Evolutionary conservation across 345 rosid species (phyloP), one percentile per base, ranked within the genome.

Genomic region (Firmiana major): DNA sequence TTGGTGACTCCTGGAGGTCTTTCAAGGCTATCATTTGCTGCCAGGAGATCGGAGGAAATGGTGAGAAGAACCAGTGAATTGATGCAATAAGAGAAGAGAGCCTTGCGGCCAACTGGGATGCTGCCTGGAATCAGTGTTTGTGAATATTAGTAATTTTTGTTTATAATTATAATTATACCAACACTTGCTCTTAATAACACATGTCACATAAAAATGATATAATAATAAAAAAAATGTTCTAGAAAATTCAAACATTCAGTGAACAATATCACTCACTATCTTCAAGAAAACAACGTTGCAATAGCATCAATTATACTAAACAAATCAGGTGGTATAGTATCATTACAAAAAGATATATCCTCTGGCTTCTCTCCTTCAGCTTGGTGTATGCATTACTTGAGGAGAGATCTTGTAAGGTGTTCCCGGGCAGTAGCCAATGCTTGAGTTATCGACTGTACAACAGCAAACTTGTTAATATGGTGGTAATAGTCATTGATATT

Each of bases 371-470:
- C 16, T 13, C 17, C 45, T 53, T 54, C 19, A 17, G 24, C 19
- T 13, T 9, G 48, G 55, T 26, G 24, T 43, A 74, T 21, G 21
- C 77, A 58, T 92, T 85, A 92, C 63, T 89, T 90, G 55, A 92
- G 84, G 73, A 92, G 90, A n/a, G 98, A 92, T 83, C 92, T 89
- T 64, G 93, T 83, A 2, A 92, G 77, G 81, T 91, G 98, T 67
- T 91, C 97, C 6, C 96, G 87, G 7, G 98, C 98, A 0, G 92
- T 90, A 21, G 94, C 97, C 73, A 92, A 75, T 42, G 96, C 97
- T 82, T 89, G 96, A 74, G 90, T 86, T 83, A 92, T 85, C 4
- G 97, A 88, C 98, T 94, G 90, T 77, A 79, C 16, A 62, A 59
- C 53, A 17, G 11, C 31, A 11, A 74, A 19, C 10, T 0, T n/a